Percentiles rank a stretch among this genome's conserved stretches.
Conservation (phyloP, 148 eudicot genomes). For the Vaccinium vitisidaea region DNA sequence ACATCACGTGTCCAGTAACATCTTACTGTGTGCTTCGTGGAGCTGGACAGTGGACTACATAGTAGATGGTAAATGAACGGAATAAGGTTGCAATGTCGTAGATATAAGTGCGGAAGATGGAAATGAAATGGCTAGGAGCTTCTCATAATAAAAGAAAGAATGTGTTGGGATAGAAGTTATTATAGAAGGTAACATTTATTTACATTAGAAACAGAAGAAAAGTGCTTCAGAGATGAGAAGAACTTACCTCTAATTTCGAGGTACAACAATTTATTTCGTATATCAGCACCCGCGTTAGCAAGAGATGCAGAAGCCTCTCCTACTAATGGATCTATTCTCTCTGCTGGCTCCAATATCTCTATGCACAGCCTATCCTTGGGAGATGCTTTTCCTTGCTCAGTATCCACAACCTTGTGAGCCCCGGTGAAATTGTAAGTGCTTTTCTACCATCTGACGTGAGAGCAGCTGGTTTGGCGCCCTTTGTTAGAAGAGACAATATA, state of each 20-base stretch:
- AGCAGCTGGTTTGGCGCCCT: constrained; percentile 79
- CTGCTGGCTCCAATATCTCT: constrained; percentile 88
- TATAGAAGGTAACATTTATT: not conserved
- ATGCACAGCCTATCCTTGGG: constrained; percentile 83
- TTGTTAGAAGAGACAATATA: constrained; percentile 75
- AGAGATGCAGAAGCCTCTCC: constrained; percentile 68
- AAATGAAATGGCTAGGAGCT: no score
- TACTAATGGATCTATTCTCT: constrained; percentile 60
- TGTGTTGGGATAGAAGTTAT: no score
- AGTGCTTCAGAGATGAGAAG: not conserved
- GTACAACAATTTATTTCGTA: constrained; percentile 64
- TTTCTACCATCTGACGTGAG: constrained; percentile 73
- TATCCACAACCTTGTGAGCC: constrained; percentile 59
- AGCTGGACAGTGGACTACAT: not conserved
- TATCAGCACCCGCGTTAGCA: constrained; percentile 74
- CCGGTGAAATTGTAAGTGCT: constrained; percentile 71
- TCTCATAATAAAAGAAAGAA: no score
- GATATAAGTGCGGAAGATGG: no score
- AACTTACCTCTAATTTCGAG: constrained; percentile 84
- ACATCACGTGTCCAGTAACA: not conserved
- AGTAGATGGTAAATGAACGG: no score
- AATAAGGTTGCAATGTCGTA: no score
- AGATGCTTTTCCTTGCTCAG: constrained; percentile 63
- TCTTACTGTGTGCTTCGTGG: not conserved
- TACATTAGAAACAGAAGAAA: not conserved